phyloP scores from a whole-genome alignment of 1,284 basidiomycete genomes.

The Xerocomus nothofagi region DNA sequence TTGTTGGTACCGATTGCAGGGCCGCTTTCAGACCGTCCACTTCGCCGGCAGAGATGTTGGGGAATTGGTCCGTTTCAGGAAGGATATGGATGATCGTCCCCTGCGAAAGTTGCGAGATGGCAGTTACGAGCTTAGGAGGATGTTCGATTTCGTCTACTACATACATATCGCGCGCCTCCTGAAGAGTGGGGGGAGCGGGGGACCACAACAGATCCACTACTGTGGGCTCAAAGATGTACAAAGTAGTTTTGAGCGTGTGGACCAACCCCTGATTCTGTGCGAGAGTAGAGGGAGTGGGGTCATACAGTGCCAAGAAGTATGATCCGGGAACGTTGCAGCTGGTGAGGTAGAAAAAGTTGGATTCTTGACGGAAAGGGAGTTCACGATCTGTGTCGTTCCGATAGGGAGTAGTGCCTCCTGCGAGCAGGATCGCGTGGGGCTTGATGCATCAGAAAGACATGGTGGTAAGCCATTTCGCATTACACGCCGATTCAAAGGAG shows the following conservation, averaged over 20 bases:
- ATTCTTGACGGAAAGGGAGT: slow-evolving; percentile 75
- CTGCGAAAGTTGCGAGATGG: slow-evolving; percentile 55
- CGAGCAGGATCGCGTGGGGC: slow-evolving; percentile 64
- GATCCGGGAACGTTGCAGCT: slow-evolving; percentile 76
- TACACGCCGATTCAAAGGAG: neutral
- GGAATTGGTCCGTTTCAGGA: slow-evolving; percentile 60
- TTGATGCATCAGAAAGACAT: slow-evolving; percentile 23
- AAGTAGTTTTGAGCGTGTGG: slow-evolving; percentile 43
- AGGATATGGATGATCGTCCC: slow-evolving; percentile 63
- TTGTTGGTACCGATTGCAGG: slow-evolving; percentile 40
- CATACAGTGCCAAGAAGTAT: slow-evolving; percentile 63
- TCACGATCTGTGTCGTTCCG: slow-evolving; percentile 91
- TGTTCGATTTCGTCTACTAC: slow-evolving; percentile 61
- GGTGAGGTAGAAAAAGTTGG: slow-evolving; percentile 87
- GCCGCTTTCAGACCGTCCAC: slow-evolving; percentile 30
- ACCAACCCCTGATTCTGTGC: neutral
- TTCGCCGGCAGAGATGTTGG: slow-evolving; percentile 38
- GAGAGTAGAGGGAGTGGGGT: slow-evolving; percentile 28
- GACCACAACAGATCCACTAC: slow-evolving; percentile 82
- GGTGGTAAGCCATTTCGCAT: slow-evolving; percentile 3
- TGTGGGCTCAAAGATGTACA: slow-evolving; percentile 76
- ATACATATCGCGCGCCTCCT: slow-evolving; percentile 53
- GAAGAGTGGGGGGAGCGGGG: slow-evolving; percentile 73
- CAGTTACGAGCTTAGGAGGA: slow-evolving; percentile 47
- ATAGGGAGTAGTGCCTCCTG: slow-evolving; percentile 60